Conservation (phyloP, 805 yeast genomes). For the Wickerhamiella lipophila region DNA sequence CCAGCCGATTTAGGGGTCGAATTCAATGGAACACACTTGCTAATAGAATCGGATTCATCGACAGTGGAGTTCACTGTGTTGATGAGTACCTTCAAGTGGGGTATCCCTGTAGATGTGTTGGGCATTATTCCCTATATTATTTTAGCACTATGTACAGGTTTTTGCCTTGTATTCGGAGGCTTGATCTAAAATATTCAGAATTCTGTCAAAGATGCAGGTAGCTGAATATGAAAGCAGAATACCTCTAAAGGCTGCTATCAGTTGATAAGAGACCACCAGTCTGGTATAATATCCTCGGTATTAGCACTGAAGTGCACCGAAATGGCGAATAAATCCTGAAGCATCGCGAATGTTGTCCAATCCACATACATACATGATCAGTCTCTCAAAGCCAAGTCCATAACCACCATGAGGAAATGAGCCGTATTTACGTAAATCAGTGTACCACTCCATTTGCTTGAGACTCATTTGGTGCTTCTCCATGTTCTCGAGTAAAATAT, state of each 20-base stretch:
- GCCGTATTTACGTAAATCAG: conserved; percentile 61
- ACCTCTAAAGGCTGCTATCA: too few relatives aligned
- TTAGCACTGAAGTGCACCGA: conserved; percentile 39
- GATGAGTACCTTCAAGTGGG: background rate
- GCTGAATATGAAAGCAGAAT: too few relatives aligned
- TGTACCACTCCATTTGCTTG: conserved; percentile 62
- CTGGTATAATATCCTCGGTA: too few relatives aligned
- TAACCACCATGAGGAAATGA: conserved; percentile 92
- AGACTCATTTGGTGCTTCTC: conserved; percentile 41
- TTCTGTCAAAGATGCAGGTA: too few relatives aligned
- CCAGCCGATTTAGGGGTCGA: conserved; percentile 23
- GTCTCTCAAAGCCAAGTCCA: conserved; percentile 87
- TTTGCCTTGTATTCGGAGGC: background rate
- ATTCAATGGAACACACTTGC: conserved; percentile 14
- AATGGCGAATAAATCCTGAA: conserved; percentile 74
- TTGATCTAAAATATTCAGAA: background rate
- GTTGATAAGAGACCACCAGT: too few relatives aligned
- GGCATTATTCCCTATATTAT: conserved; percentile 1
- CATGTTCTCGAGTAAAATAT: conserved; percentile 39
- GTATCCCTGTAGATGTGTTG: conserved; percentile 8
- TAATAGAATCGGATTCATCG: background rate
- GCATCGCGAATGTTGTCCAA: conserved; percentile 76
- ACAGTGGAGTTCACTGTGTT: conserved; percentile 1
- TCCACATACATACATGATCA: conserved; percentile 59
- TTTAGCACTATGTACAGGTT: background rate